These are phyloP conservation scores for Amesomyces nigricolor DNA, from an alignment of 2,329 filamentous ascomycete species.

Conservation along the genomic window DNA sequence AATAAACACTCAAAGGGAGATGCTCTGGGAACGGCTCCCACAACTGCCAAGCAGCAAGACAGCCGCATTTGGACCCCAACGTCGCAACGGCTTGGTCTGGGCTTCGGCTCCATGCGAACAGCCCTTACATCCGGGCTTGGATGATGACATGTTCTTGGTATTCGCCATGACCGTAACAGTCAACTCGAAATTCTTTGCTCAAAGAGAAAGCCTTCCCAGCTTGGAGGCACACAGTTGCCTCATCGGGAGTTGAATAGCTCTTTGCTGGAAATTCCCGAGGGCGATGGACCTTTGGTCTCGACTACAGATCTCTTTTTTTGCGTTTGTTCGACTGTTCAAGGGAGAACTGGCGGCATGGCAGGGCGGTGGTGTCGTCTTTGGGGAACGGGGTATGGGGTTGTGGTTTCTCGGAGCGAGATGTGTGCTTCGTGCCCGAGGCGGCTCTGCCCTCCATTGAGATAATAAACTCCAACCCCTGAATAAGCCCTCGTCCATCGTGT, in stretches of 20 bases:
- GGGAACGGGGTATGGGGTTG: not conserved
- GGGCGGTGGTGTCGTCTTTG: constrained; percentile 2
- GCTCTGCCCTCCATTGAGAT: constrained; percentile 8
- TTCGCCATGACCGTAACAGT: not conserved
- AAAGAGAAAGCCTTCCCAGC: not conserved
- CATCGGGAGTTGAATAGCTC: constrained; percentile 24
- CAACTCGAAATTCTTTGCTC: constrained; percentile 10
- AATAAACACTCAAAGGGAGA: constrained; percentile 25
- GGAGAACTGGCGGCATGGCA: not conserved
- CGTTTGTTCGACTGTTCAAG: constrained; percentile 1
- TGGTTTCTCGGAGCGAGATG: not conserved
- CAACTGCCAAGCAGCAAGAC: not conserved
- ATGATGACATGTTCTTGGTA: too few relatives aligned
- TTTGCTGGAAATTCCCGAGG: constrained; percentile 7
- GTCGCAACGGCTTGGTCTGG: not conserved
- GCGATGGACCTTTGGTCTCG: not conserved
- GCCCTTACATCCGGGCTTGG: too few relatives aligned
- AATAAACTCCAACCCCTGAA: constrained; percentile 18
- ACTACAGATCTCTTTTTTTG: constrained; percentile 4
- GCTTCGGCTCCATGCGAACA: not conserved
- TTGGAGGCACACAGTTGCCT: constrained; percentile 12
- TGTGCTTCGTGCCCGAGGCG: constrained; percentile 1
- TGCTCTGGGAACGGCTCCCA: not conserved
- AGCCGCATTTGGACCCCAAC: not conserved
- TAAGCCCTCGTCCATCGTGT: not conserved